These are phyloP conservation scores for Boletus vermiculosoides DNA, from an alignment of 768 basidiomycete genomes.

Conservation along the genomic window DNA sequence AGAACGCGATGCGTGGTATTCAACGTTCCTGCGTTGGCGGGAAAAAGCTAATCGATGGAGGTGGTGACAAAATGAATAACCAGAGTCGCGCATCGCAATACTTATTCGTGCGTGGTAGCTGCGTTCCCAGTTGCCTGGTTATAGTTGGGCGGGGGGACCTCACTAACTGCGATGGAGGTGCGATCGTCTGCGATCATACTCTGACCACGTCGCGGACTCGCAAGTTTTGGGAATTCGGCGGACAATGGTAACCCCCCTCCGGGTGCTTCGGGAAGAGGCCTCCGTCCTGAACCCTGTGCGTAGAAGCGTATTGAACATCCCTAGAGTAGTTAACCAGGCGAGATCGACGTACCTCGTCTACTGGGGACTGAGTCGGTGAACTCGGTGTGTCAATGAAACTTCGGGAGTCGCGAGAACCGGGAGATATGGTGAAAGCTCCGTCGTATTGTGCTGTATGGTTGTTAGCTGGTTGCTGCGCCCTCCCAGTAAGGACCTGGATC, in stretches of 20 bases:
- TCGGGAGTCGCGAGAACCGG: conserved; percentile 13
- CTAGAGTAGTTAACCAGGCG: not conserved
- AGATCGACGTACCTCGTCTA: conserved; percentile 20
- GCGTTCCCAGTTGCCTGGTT: conserved; percentile 15
- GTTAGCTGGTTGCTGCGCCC: conserved; percentile 6
- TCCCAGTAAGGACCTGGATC: not conserved
- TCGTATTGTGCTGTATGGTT: not conserved
- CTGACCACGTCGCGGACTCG: conserved; percentile 1
- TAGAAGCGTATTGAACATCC: not conserved
- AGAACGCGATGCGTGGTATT: not conserved
- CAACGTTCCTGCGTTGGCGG: not conserved
- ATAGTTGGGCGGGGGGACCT: conserved; percentile 28
- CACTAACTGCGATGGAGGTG: conserved; percentile 15
- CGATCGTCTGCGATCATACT: conserved; percentile 1
- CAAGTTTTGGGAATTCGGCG: conserved; percentile 17
- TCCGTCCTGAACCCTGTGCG: conserved; percentile 6
- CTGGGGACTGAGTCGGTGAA: not conserved
- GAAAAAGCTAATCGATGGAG: not conserved
- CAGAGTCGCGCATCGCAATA: not conserved
- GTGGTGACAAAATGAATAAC: not conserved
- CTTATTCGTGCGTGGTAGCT: not conserved
- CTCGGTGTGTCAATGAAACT: conserved; percentile 5
- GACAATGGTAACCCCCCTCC: conserved; percentile 14
- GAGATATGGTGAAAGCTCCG: not conserved
- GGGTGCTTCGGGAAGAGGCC: conserved; percentile 27